Evolutionary conservation across 768 basidiomycete genomes (phyloP).

Genomic region (Baorangia bicolor): DNA sequence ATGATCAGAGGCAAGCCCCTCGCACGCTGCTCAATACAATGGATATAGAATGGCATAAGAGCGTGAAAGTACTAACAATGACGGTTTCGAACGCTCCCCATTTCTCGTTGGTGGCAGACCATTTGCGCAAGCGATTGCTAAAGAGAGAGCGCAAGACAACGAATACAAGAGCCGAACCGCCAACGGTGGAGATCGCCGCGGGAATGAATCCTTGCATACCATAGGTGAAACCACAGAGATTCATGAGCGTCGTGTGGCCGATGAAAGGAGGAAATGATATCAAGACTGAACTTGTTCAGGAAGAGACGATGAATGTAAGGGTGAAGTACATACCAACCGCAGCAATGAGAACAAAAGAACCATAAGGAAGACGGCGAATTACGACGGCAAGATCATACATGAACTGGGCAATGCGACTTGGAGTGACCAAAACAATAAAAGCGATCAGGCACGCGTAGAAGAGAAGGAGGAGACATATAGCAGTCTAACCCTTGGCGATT

Average conservation of each 20-base stretch:
- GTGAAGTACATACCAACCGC: slow-evolving; percentile 55
- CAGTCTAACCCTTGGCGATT: slow-evolving; percentile 32
- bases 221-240: slow-evolving; percentile 80
- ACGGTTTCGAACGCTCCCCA: slow-evolving; percentile 80
- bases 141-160: slow-evolving; percentile 59
- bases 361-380: slow-evolving; percentile 57
- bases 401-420: slow-evolving; percentile 65
- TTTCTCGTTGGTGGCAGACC: slow-evolving; percentile 62
- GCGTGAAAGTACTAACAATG: slow-evolving; percentile 46
- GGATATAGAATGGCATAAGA: not conserved
- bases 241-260: slow-evolving; percentile 37
- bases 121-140: slow-evolving; percentile 50
- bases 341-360: slow-evolving; percentile 56
- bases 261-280: slow-evolving; percentile 35
- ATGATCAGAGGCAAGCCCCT: slow-evolving; percentile 82
- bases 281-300: slow-evolving; percentile 21
- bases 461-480: slow-evolving; percentile 55
- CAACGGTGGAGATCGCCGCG: slow-evolving; percentile 56
- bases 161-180: slow-evolving; percentile 66
- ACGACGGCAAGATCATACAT: slow-evolving; percentile 66
- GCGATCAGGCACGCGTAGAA: slow-evolving; percentile 51
- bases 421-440: slow-evolving; percentile 54
- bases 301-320: slow-evolving; percentile 52
- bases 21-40: slow-evolving; percentile 44
- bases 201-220: slow-evolving; percentile 76